Base-by-base conservation (phyloP, 1,284 basidiomycete species). In the Serendipita sp. region DNA sequence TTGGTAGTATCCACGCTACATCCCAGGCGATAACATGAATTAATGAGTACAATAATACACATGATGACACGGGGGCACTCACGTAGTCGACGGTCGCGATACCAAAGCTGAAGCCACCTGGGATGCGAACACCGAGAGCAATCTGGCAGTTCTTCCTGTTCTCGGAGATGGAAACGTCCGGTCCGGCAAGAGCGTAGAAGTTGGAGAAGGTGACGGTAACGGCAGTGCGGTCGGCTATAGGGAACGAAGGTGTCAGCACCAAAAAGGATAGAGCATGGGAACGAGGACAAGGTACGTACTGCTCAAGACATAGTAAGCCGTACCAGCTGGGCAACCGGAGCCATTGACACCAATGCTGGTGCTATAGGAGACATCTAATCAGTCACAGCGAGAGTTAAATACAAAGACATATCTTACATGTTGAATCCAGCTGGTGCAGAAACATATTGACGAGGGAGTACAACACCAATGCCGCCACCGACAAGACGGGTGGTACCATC, bases 1-100 rank as follows among this genome's bases (percentile, higher is more conserved):
- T 58, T 58, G 53, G 32, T 58, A 58, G 32, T 58, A 58, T 22
- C 53, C 53, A 58, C 53, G 53, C 53, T 58, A n/a, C 35, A 38
- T 38, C 35, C 35, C 35, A 38, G 12, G 35, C 35, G 35, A 38
- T 6, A 12, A 12, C 12, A 12, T 38, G 1, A 38, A 38, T 38
- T 0, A 5, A 0, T 44, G 42, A 44, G 49, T 22, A 53, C 29
- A n/a, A 10, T 10, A 10, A 0, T 12, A 53, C 15, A 26, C 49
- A 12, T 22, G 10, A n/a, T 13, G 49, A 10, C 49, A 29, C 0
- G 0, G 13, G 12, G 30, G n/a, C 8, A 58, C 53, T 58, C n/a
- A 58, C 53, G 30, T 58, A 58, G 53, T 58, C 53, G 53, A 58
- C 53, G 30, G 53, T 58, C 15, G 53, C 53, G 32, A 58, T 34